Evolutionary conservation across 2,329 filamentous ascomycete species (phyloP).

Genomic region (Aspergillus uvarum): DNA sequence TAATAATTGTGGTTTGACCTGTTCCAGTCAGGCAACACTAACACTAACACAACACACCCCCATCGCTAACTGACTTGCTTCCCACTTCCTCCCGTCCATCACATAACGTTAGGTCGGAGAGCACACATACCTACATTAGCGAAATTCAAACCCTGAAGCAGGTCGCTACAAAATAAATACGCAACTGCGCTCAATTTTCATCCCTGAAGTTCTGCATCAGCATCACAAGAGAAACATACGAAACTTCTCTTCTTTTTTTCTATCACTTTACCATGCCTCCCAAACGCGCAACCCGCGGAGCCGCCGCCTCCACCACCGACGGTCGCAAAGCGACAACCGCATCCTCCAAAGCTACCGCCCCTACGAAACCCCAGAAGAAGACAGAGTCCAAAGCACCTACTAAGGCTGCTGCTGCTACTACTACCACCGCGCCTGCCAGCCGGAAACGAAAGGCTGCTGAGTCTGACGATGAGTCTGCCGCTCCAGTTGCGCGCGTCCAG

Average conservation of each 20-base stretch:
- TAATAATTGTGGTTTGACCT: no score
- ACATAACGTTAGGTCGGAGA: no score
- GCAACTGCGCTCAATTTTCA: background rate
- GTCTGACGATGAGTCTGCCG: conserved; percentile 2
- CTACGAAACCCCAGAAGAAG: background rate
- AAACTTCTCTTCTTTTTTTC: background rate
- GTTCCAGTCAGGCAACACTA: no score
- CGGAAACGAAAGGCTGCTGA: conserved; percentile 11
- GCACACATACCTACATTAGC: no score
- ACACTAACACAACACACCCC: no score
- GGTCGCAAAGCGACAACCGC: background rate
- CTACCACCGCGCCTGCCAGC: background rate
- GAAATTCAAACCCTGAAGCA: background rate
- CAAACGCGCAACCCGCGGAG: conserved; percentile 2
- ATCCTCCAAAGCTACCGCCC: background rate
- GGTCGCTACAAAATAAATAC: background rate
- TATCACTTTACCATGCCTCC: background rate
- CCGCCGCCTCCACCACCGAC: background rate
- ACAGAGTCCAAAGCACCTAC: background rate
- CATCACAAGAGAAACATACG: background rate
- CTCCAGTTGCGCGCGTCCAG: background rate
- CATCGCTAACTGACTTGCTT: no score
- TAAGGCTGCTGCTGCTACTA: background rate
- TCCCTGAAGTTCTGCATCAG: background rate
- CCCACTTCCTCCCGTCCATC: no score